Evolutionary conservation across 2,329 filamentous ascomycete species (phyloP), one percentile per base, ranked within the genome.

Genomic region (Diaporthe sp.): DNA sequence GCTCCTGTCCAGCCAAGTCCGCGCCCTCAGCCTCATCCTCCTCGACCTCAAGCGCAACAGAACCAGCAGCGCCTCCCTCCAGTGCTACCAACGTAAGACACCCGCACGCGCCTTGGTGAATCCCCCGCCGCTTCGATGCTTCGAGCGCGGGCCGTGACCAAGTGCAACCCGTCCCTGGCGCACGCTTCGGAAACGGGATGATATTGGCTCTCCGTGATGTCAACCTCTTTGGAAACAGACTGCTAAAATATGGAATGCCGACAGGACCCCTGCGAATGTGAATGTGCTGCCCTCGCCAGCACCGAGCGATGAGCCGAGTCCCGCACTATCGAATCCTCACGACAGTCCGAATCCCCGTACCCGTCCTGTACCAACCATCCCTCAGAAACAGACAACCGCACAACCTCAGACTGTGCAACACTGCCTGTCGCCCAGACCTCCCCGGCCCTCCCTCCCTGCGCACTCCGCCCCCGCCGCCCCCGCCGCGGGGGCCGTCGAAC

Each of bases 221-320:
- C 22, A 55, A 20, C 17, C 17, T 61, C 4, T 42, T 42, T 70
- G 34, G 22, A 55, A 70, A 55, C 4, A 22, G 65, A 55, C 49
- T 53, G 34, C 74, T 77, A 63, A 76, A 25, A 68, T 22, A 17
- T 44, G 25, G 20, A 6, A 17, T 68, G 25, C 37, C 51, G 28
- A 57, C 74, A 78, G 77, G 77, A n/a, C 74, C 71, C 73, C 78
- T 61, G 55, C 77, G 74, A 75, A 77, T 76, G 51, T 77, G 74
- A 75, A 77, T 76, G 85, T 89, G 28, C 86, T 93, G 68, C 90
- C 91, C 9, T 93, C 92, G 20, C 91, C 92, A 44, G 88, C 91
- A 17, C 88, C 90, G 15, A 93, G 91, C 80, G 90, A 93, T 78
- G 90, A 92, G 76, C 85, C 86, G 22, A 91, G 89, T 79, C 89